phyloP scores from a whole-genome alignment of 106 monocot species.

The Dendrobium chrysotoxum region DNA sequence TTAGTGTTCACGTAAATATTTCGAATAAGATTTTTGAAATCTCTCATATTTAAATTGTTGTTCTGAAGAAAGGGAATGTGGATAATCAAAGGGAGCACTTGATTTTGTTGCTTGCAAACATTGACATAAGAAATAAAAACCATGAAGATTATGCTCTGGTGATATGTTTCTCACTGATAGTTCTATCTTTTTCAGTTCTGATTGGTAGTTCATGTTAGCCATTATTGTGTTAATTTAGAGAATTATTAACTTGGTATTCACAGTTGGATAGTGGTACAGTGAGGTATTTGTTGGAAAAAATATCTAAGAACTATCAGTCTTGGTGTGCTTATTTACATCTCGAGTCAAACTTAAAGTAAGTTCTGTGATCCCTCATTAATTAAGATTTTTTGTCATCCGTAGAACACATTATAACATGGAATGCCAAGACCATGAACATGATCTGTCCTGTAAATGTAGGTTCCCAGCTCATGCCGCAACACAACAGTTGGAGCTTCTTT shows the following conservation, averaged over 20 bases:
- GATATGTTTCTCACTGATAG: constrained; percentile 6
- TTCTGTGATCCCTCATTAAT: not conserved
- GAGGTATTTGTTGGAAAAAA: constrained; percentile 49
- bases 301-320: constrained; percentile 74
- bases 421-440: not conserved
- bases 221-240: not conserved
- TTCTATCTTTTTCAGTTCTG: not conserved
- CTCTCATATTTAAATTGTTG: constrained; percentile 13
- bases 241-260: constrained; percentile 6
- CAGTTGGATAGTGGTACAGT: constrained; percentile 63
- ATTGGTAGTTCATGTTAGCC: not conserved
- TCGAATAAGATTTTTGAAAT: not conserved
- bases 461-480: constrained; percentile 28
- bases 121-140: constrained; percentile 47
- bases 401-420: constrained; percentile 6
- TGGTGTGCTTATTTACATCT: constrained; percentile 86
- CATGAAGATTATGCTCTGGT: constrained; percentile 47
- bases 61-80: constrained; percentile 88
- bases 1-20: not conserved
- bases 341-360: constrained; percentile 51
- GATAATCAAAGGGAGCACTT: constrained; percentile 96
- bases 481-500: constrained; percentile 74
- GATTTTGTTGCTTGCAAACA: constrained; percentile 89
- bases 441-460: constrained; percentile 25
- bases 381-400: not conserved